Base-by-base conservation (phyloP, 2,329 filamentous ascomycete species). In the Fusarium praegraminearum region DNA sequence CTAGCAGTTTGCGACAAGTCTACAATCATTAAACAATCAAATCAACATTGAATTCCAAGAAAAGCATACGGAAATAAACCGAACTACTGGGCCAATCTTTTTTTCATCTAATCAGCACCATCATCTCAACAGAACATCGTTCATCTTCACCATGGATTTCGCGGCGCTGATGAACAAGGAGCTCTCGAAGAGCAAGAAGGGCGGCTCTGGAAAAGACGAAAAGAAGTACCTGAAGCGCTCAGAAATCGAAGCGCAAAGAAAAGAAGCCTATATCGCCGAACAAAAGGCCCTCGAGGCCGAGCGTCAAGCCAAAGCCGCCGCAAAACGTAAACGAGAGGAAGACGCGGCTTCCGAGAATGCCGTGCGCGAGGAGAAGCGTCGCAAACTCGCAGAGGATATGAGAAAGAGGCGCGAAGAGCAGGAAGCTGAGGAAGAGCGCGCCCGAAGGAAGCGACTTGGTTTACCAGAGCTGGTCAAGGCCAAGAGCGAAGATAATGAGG, bases 141-240 rank as follows among this genome's bases (percentile, higher is more conserved):
- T 22, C 26, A 41, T 32, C 12, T 67, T 77, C 32, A 84, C 66
- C 72, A 99, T 99, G 96, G 94, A 99, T 81, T 99, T 99, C 83
- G 94, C 94, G 65, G 89, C 93, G 36, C 84, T 99, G 49, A 97
- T 99, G 93, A 90, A 92, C 76, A 92, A 93, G 77, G 94, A 97
- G 81, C 96, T 99, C 76, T 89, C 92, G 75, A 97, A 96, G 80
- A 86, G 90, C 72, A 93, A 93, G 79, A 81, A 86, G 57, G 71
- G 81, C 43, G 71, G 81, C 43, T 71, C 81, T 38, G 72, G 81
- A 54, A 68, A 80, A 36, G 79, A 82, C 18, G 75, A 80, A 40
- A 90, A 91, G 75, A 97, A 97, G 80, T 98, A 93, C 79, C 82
- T 93, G 68, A 94, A 93, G 74, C 93, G 94, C 71, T 90, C 91